A percentile compares a stretch with the other conserved stretches of the same genome.
phyloP scores from a whole-genome alignment of 148 eudicot species.

The Vaccinium macrocarpon region DNA sequence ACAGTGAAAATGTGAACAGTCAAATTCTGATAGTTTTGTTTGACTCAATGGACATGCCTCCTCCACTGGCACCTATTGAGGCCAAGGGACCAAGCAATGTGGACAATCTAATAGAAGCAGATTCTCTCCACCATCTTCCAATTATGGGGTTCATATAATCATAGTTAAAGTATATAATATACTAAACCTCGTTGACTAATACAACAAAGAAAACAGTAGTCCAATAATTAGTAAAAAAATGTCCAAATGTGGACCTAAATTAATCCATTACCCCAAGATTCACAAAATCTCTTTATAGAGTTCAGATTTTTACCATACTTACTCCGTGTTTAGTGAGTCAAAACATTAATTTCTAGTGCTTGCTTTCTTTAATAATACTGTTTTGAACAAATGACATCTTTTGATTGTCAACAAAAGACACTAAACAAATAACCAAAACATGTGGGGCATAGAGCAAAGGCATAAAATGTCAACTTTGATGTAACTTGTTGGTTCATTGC shows the following conservation, averaged over 20 bases:
- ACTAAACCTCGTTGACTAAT: slow-evolving; percentile 11
- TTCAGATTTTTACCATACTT: neutral
- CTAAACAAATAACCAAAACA: slow-evolving; percentile 18
- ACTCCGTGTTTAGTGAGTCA: neutral
- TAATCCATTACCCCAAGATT: slow-evolving; percentile 18
- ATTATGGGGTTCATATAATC: slow-evolving; percentile 10
- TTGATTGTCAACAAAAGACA: slow-evolving; percentile 24
- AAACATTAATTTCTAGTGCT: neutral
- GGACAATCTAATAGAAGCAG: slow-evolving; percentile 11
- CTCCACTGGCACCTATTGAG: slow-evolving; percentile 16
- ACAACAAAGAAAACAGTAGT: slow-evolving; percentile 9
- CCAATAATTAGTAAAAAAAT: slow-evolving; percentile 13
- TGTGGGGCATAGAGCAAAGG: slow-evolving; percentile 21
- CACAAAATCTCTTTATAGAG: slow-evolving; percentile 24
- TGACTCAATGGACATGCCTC: slow-evolving; percentile 13
- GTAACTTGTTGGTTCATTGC: slow-evolving; percentile 24
- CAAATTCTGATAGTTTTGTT: neutral
- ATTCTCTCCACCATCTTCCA: slow-evolving; percentile 12
- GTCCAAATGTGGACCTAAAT: slow-evolving; percentile 7
- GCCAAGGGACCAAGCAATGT: slow-evolving; percentile 15
- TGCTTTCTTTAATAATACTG: neutral
- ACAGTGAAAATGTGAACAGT: neutral
- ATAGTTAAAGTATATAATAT: slow-evolving; percentile 7
- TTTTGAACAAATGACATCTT: neutral
- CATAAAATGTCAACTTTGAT: slow-evolving; percentile 22